phyloP scores from a whole-genome alignment of 306 rosid genomes.

The Bauhinia variegata region DNA sequence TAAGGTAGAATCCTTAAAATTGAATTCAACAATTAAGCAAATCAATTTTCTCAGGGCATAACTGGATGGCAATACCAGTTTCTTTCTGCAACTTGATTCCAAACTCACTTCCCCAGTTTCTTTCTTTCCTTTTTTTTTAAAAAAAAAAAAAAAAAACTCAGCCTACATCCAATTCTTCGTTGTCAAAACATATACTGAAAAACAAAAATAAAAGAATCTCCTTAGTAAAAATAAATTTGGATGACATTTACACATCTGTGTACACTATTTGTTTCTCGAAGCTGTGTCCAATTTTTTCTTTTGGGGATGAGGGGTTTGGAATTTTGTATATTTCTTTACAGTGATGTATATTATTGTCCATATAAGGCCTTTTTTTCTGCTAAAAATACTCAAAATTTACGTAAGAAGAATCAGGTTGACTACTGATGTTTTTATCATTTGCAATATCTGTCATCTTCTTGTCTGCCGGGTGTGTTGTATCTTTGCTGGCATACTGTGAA shows the following conservation, averaged over 20 bases:
- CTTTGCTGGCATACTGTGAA: slow-evolving; percentile 63
- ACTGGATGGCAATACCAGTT: slow-evolving; percentile 73
- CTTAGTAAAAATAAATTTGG: slow-evolving; percentile 5
- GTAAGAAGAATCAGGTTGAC: slow-evolving; percentile 32
- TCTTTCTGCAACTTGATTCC: too few species aligned
- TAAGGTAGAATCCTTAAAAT: not conserved
- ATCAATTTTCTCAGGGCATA: slow-evolving; percentile 67
- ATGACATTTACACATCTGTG: slow-evolving; percentile 41
- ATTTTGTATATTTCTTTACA: slow-evolving; percentile 33
- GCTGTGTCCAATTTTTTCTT: slow-evolving; percentile 23
- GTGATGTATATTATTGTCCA: slow-evolving; percentile 18
- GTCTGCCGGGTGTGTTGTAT: slow-evolving; percentile 33
- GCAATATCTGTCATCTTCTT: slow-evolving; percentile 43
- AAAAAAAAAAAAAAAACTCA: too few species aligned
- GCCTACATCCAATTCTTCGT: not conserved
- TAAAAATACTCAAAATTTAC: slow-evolving; percentile 64
- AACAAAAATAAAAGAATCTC: not conserved
- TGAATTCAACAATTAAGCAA: slow-evolving; percentile 10
- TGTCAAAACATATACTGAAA: slow-evolving; percentile 8
- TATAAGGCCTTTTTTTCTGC: slow-evolving; percentile 22
- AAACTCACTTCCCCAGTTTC: too few species aligned
- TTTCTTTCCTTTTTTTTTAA: too few species aligned
- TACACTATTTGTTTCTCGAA: slow-evolving; percentile 30
- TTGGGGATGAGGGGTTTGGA: slow-evolving; percentile 7
- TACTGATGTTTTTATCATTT: slow-evolving; percentile 20